phyloP scores from a whole-genome alignment of 2,329 filamentous ascomycete genomes.

The Samsoniella hepiali region DNA sequence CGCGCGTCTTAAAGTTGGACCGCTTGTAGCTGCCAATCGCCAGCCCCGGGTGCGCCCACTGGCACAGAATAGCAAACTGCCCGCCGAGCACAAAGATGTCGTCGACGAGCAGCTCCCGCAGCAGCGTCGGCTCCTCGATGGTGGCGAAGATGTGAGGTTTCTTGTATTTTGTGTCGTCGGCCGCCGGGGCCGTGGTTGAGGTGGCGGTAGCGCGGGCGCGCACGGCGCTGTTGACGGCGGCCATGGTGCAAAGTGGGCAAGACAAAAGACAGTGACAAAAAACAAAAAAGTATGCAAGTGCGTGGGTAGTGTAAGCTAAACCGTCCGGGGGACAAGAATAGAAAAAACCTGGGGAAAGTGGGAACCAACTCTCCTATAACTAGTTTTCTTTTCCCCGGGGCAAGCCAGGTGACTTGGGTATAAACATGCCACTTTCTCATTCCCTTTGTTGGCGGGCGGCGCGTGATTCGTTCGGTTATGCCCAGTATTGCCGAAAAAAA shows the following conservation, averaged over 20 bases:
- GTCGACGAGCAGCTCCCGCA: constrained; percentile 21
- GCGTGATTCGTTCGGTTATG: constrained; percentile 10
- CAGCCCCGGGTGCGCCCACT: constrained; percentile 39
- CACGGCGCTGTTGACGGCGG: not conserved
- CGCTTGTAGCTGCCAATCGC: constrained; percentile 36
- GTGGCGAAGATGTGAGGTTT: constrained; percentile 24
- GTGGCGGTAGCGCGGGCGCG: not conserved
- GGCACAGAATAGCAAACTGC: constrained; percentile 35
- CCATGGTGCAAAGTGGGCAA: not conserved
- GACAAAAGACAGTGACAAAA: no score
- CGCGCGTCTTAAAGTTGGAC: constrained; percentile 37
- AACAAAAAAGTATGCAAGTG: not conserved
- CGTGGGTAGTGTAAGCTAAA: not conserved
- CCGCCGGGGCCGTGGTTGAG: not conserved
- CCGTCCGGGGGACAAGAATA: not conserved
- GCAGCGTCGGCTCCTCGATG: constrained; percentile 23
- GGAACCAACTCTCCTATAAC: not conserved
- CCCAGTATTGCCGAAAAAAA: not conserved
- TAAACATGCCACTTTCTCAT: not conserved
- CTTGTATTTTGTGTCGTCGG: not conserved
- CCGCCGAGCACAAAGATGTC: constrained; percentile 25
- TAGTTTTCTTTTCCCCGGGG: not conserved
- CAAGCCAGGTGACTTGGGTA: not conserved
- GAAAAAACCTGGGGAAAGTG: constrained; percentile 3
- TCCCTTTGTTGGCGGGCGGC: not conserved